phyloP scores from a whole-genome alignment of 2,329 filamentous ascomycete genomes.

The Diaporthe humulicola region DNA sequence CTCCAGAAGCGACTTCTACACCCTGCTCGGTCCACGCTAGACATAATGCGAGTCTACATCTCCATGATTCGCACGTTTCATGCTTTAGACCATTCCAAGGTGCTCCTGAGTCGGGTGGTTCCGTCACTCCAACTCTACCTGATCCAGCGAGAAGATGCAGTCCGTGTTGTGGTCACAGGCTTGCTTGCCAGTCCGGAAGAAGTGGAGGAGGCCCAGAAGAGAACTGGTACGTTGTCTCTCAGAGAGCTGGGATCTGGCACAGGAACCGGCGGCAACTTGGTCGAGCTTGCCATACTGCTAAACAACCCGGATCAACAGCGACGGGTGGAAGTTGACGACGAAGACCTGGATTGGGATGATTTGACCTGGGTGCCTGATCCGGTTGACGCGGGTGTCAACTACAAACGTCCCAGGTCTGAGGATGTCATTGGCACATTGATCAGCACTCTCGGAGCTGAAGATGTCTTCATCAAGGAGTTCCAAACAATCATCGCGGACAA shows the following conservation, averaged over 20 bases:
- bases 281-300: slow-evolving; percentile 77
- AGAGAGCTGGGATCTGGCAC: slow-evolving; percentile 8
- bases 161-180: slow-evolving; percentile 81
- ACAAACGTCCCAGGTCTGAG: slow-evolving; percentile 87
- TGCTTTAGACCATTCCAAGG: slow-evolving; percentile 81
- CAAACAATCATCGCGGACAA: slow-evolving; percentile 90
- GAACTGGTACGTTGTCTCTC: neutral
- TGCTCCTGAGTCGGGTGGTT: slow-evolving; percentile 81
- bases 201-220: slow-evolving; percentile 49
- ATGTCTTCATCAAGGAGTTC: slow-evolving; percentile 94
- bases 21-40: slow-evolving; percentile 80
- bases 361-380: slow-evolving; percentile 95
- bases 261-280: slow-evolving; percentile 60
- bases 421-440: slow-evolving; percentile 93
- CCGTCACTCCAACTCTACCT: slow-evolving; percentile 81
- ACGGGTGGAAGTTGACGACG: slow-evolving; percentile 68
- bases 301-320: slow-evolving; percentile 70
- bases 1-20: slow-evolving; percentile 78
- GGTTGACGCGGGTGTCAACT: slow-evolving; percentile 91
- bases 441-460: slow-evolving; percentile 87
- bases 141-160: slow-evolving; percentile 80
- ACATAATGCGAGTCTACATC: slow-evolving; percentile 83
- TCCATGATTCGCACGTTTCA: slow-evolving; percentile 84
- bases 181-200: slow-evolving; percentile 74
- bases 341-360: slow-evolving; percentile 89